phyloP scores from a whole-genome alignment of 306 rosid genomes.

The Datisca glomerata region DNA sequence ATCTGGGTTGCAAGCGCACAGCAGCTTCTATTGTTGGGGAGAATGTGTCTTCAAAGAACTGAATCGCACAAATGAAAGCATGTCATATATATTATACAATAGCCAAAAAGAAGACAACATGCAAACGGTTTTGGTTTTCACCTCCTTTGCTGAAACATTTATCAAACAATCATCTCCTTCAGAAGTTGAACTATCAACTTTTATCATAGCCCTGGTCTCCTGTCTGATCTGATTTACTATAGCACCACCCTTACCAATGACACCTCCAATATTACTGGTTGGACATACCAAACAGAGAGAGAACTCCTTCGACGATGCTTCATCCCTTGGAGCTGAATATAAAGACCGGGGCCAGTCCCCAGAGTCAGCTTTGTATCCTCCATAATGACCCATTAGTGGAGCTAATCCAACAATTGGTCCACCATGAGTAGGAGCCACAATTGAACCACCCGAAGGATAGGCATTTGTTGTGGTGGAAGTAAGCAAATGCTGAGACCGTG shows the following conservation, averaged over 20 bases:
- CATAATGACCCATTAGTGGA: conserved; percentile 68
- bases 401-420: conserved; percentile 77
- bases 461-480: conserved; percentile 44
- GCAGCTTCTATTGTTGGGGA: conserved; percentile 90
- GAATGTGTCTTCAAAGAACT: conserved; percentile 75
- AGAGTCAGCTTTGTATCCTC: conserved; percentile 78
- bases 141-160: conserved; percentile 82
- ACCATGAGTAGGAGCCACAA: conserved; percentile 61
- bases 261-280: conserved; percentile 82
- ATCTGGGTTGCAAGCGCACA: conserved; percentile 88
- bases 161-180: conserved; percentile 89
- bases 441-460: conserved; percentile 51
- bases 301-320: conserved; percentile 69
- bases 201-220: conserved; percentile 82
- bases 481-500: conserved; percentile 86
- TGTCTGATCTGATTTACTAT: conserved; percentile 93
- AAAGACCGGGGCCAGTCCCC: conserved; percentile 88
- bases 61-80: conserved; percentile 16
- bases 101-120: conserved; percentile 1
- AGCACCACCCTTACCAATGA: conserved; percentile 94
- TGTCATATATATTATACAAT: conserved; percentile 10
- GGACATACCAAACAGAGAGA: conserved; percentile 82
- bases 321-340: conserved; percentile 91
- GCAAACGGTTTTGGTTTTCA: conserved; percentile 18
- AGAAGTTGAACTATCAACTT: conserved; percentile 84